phyloP scores from a whole-genome alignment of 345 rosid species.

The Eutrema japonicum region DNA sequence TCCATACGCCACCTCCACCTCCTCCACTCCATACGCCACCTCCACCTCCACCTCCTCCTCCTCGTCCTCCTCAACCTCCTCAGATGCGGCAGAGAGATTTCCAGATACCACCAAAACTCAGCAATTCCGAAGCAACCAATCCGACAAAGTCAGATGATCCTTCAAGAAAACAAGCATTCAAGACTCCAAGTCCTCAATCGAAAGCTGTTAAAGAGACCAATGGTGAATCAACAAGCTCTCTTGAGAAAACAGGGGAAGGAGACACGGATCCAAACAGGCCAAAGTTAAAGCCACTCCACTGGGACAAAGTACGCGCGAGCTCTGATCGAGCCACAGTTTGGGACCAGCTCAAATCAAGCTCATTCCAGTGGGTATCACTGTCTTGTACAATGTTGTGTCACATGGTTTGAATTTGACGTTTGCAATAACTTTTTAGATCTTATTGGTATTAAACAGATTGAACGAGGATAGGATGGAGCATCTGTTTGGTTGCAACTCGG shows the following conservation, averaged over 20 bases:
- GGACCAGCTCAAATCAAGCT: constrained; percentile 96
- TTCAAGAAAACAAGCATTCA: constrained; percentile 43
- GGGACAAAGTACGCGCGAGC: constrained; percentile 99
- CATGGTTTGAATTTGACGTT: constrained; percentile 14
- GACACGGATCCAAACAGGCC: constrained; percentile 76
- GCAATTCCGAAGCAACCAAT: constrained; percentile 41
- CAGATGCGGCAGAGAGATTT: constrained; percentile 48
- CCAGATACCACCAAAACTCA: constrained; percentile 17
- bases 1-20: constrained; percentile 63
- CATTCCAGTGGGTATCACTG: constrained; percentile 77
- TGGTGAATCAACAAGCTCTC: constrained; percentile 40
- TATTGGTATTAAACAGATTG: constrained; percentile 51
- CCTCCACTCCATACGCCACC: constrained; percentile 61
- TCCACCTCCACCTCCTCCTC: constrained; percentile 47
- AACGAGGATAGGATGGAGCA: constrained; percentile 98
- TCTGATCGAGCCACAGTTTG: constrained; percentile 98
- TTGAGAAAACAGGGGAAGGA: constrained; percentile 64
- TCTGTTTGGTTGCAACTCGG: constrained; percentile 84
- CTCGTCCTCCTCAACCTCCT: constrained; percentile 44
- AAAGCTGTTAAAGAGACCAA: constrained; percentile 49
- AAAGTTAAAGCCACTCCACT: constrained; percentile 87
- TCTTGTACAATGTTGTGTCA: constrained; percentile 1
- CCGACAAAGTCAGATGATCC: constrained; percentile 43
- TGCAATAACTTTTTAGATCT: constrained; percentile 12
- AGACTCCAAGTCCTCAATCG: constrained; percentile 55